Percentiles rank a stretch among this genome's conserved stretches.
Conservation (phyloP, 2,329 filamentous ascomycete species). For the Sordariomycetes sp. region DNA sequence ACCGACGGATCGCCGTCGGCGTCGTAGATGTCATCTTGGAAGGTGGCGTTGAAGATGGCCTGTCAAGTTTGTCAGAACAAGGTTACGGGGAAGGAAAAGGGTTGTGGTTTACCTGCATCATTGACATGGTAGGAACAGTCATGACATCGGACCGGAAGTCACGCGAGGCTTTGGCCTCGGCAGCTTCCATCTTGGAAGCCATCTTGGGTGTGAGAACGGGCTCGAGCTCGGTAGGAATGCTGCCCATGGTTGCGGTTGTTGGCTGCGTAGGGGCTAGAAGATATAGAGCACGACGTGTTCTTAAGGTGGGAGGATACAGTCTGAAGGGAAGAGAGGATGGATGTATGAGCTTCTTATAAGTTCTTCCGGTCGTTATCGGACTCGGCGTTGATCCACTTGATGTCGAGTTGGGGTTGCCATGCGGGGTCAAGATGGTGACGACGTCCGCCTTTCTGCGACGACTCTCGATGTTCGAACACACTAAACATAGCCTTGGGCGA, state of each 20-base stretch:
- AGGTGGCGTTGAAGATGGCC: conserved; percentile 15
- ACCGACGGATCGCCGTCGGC: conserved; percentile 14
- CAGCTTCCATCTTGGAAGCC: conserved; percentile 4
- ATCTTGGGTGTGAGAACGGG: conserved; percentile 4
- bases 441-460: too few species aligned
- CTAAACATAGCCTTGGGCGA: too few species aligned
- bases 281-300: not conserved
- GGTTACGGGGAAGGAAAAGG: not conserved
- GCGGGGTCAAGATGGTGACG: too few species aligned
- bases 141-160: conserved; percentile 18
- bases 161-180: conserved; percentile 10
- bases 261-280: not conserved
- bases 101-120: not conserved
- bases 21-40: conserved; percentile 18
- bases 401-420: too few species aligned
- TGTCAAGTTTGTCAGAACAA: conserved; percentile 1
- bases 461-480: too few species aligned
- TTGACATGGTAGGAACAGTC: conserved; percentile 10
- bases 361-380: too few species aligned
- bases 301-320: too few species aligned
- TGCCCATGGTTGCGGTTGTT: conserved; percentile 1
- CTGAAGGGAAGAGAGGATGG: too few species aligned
- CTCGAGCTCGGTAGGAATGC: conserved; percentile 1
- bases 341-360: too few species aligned
- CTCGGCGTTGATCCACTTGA: too few species aligned